Conservation (phyloP, 495 filamentous ascomycete genomes). For the Xylaria acuta region DNA sequence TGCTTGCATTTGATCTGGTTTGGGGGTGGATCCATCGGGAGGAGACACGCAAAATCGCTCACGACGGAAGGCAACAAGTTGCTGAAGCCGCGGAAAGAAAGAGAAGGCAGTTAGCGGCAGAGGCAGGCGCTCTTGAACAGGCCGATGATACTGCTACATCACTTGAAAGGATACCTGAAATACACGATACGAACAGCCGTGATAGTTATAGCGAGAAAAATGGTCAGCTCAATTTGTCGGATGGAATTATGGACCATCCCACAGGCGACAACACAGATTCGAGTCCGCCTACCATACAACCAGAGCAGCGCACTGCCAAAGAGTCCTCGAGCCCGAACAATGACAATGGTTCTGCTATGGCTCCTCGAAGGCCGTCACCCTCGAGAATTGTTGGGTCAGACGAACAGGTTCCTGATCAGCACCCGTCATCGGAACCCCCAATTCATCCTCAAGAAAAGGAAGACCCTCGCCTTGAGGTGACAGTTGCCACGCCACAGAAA, state of each 20-base stretch:
- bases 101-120: conserved; percentile 14
- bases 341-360: neutral
- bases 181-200: neutral
- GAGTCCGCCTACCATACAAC: neutral
- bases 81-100: conserved; percentile 44
- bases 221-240: neutral
- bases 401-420: neutral
- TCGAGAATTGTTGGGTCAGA: neutral
- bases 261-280: neutral
- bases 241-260: neutral
- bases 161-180: neutral
- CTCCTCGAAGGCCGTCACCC: neutral
- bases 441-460: neutral
- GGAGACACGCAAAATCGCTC: conserved; percentile 65
- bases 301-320: neutral
- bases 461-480: neutral
- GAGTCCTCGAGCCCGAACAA: neutral
- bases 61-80: conserved; percentile 57
- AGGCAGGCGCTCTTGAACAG: conserved; percentile 4
- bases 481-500: neutral
- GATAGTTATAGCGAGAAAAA: neutral
- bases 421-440: neutral
- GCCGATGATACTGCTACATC: neutral
- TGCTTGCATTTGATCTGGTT: conserved; percentile 66
- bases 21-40: conserved; percentile 64